These are phyloP conservation scores for Rubia balearica DNA, from an alignment of 305 asterid species.

Conservation along the genomic window DNA sequence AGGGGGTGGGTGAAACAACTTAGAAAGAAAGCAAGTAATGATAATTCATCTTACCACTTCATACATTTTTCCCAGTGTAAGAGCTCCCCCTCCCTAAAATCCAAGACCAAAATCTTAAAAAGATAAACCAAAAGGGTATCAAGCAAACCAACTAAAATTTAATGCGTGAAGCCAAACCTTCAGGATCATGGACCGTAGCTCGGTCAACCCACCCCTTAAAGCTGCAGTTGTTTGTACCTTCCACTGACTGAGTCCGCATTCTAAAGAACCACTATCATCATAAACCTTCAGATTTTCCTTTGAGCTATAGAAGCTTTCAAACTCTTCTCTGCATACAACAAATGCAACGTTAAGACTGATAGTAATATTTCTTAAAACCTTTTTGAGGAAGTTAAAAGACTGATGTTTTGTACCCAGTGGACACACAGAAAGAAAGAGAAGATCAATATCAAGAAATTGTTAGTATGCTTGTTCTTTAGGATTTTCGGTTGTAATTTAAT, in stretches of 20 bases:
- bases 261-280: constrained; percentile 43
- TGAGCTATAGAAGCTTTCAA: constrained; percentile 33
- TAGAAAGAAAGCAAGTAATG: neutral
- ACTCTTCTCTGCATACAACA: constrained; percentile 49
- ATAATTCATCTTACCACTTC: constrained; percentile 44
- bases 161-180: constrained; percentile 41
- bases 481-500: neutral
- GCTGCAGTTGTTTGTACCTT: constrained; percentile 77
- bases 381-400: constrained; percentile 2
- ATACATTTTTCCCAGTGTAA: constrained; percentile 67
- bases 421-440: neutral
- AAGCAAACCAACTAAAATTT: constrained; percentile 14
- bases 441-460: neutral
- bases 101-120: constrained; percentile 21
- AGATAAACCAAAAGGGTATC: constrained; percentile 9
- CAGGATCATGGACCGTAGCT: constrained; percentile 48
- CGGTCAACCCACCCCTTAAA: constrained; percentile 63
- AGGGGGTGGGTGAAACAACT: neutral
- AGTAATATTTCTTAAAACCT: neutral
- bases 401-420: neutral
- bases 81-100: constrained; percentile 82
- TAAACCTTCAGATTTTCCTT: constrained; percentile 32
- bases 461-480: neutral
- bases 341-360: constrained; percentile 7
- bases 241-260: constrained; percentile 73